Percentiles rank a stretch among this genome's conserved stretches.
Evolutionary conservation across 441 rosid species (phyloP).

Genomic region (Geranium incanum): DNA sequence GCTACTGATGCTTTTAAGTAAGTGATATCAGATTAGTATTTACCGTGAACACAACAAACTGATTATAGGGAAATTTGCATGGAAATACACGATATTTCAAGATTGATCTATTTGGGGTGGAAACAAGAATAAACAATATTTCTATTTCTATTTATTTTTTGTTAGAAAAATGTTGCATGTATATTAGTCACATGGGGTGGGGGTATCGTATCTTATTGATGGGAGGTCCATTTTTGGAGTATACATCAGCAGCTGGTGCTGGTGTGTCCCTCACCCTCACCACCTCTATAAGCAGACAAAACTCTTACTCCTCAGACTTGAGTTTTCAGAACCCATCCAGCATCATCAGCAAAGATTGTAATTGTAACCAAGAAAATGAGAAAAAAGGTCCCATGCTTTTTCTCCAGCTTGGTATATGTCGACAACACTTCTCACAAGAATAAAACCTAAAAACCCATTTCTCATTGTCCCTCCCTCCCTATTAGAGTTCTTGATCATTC

Average conservation of each 20-base stretch:
- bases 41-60: too few species aligned
- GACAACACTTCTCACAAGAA: neutral
- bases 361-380: conserved; percentile 23
- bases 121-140: too few species aligned
- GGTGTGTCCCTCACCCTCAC: neutral
- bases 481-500: neutral
- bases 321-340: conserved; percentile 20
- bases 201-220: neutral
- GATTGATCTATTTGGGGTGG: too few species aligned
- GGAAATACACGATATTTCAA: too few species aligned
- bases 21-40: too few species aligned
- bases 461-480: neutral
- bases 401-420: conserved; percentile 21
- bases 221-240: conserved; percentile 19
- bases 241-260: neutral
- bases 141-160: too few species aligned
- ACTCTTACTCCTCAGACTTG: conserved; percentile 16
- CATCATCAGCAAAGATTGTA: conserved; percentile 19
- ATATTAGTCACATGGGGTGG: conserved; percentile 1
- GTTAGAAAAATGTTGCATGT: too few species aligned
- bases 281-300: conserved; percentile 28
- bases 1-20: too few species aligned
- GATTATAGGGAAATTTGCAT: too few species aligned
- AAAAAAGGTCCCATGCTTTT: conserved; percentile 35
- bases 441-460: neutral